Base-by-base conservation (phyloP, 2,329 filamentous ascomycete species). In the Paramyrothecium sp. region DNA sequence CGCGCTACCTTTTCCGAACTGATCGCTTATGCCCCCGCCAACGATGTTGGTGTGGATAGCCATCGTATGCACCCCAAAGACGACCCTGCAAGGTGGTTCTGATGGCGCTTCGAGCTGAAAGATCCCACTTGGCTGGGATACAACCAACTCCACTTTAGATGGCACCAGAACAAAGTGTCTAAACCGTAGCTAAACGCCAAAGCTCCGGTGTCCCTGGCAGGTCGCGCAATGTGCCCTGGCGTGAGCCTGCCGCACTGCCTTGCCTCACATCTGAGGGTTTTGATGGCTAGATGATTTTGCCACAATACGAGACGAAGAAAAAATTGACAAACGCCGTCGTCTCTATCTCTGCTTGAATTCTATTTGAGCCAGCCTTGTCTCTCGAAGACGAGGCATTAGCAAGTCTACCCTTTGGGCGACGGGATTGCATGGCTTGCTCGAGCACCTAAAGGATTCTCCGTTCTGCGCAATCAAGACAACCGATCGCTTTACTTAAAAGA, bases 181-280 rank as follows among this genome's bases (percentile, higher is more conserved):
- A 16, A 16, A 4, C 38, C n/a, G 5, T 12, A 4, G 38, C 38
- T 44, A 3, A 16, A 44, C 26, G 7, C 38, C 38, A 23, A 20
- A 23, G 21, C 13, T 26, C 34, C 20, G 22, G 7, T 4, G 13
- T 13, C 8, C 17, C 13, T 22, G 47, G 17, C 19, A 7, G 17
- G 47, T 21, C n/a, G 47, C 3, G 22, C 47, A 21, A 49, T 22
- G 19, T 10, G 47, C 47, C 47, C 47, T 26, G 21, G 21, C 20
- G 49, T 51, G 49, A 12, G 49, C 49, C 49, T 51, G 49, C 49
- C 30, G 49, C 13, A 51, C 21, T 33, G 49, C 49, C 49, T 51
- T 51, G 49, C 23, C 49, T 30, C 21, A 51, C 12, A 19, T 23
- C 22, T 30, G 22, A 10, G n/a, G 26, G 10, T 23, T 23, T n/a